phyloP scores from a whole-genome alignment of 495 filamentous ascomycete genomes.

The Aspergillus sclerotiicarbonarius region DNA sequence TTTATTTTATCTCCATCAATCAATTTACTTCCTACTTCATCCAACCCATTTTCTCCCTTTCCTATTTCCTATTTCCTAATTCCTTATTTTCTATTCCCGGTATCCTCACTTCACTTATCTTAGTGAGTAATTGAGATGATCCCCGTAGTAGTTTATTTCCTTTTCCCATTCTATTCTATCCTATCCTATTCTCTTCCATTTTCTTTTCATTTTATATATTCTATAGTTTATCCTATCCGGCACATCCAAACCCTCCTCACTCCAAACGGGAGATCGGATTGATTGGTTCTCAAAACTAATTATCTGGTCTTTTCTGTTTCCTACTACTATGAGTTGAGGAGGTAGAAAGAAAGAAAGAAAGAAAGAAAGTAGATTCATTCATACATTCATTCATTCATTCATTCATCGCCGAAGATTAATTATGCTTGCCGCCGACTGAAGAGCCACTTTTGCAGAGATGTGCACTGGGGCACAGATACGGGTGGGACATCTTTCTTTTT shows the following conservation, averaged over 20 bases:
- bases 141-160: neutral
- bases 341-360: constrained; percentile 31
- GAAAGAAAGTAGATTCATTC: too few relatives aligned
- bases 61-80: neutral
- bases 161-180: neutral
- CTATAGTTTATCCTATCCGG: constrained; percentile 24
- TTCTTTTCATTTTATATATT: constrained; percentile 2
- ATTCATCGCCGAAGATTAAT: constrained; percentile 40
- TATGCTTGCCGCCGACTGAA: constrained; percentile 71
- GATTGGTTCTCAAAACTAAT: constrained; percentile 16
- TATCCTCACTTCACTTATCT: neutral
- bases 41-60: neutral
- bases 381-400: too few relatives aligned
- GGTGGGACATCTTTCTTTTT: constrained; percentile 63
- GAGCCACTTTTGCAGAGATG: constrained; percentile 75
- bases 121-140: neutral
- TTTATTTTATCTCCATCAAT: constrained; percentile 10
- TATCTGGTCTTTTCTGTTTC: constrained; percentile 31
- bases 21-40: constrained; percentile 11
- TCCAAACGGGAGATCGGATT: constrained; percentile 26
- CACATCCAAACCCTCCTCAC: constrained; percentile 46
- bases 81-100: neutral
- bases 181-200: constrained; percentile 10
- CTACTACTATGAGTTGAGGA: constrained; percentile 39
- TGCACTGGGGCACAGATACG: constrained; percentile 93